Evolutionary conservation across 495 filamentous ascomycete genomes (phyloP), one percentile per base, ranked within the genome.

Genomic region (Tuber calosporum): DNA sequence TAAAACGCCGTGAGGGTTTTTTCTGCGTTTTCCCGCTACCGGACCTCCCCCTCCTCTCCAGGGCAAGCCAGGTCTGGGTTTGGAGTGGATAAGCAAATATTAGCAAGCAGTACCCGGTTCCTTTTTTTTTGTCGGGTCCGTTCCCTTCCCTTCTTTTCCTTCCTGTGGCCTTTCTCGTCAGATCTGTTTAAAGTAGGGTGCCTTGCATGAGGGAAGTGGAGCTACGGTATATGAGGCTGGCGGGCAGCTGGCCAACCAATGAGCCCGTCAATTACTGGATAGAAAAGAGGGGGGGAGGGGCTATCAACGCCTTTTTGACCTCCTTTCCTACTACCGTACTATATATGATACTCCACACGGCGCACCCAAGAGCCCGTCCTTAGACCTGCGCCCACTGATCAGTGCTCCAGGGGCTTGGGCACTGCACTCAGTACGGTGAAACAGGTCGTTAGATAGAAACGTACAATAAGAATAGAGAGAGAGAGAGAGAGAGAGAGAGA

Each of bases 141-240:
- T 34, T 30, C 26, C 53, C 53, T 34, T 62, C 30, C 53, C 9
- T 34, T 62, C 53, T 5, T 34, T 62, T 62, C 34, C 53, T 62
- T 30, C 26, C 4, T 58, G 2, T 58, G 9, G 26, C 26, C 26
- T 15, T 62, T 62, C 9, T 62, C 53, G 13, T 34, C 26, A 62
- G 53, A 13, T 62, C 53, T 17, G 53, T 62, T 62, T 62, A 34
- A 34, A 62, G 53, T 17, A 15, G 26, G 53, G 53, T 62, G 26
- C 53, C 53, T 62, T 62, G 53, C 53, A 62, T 62, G 26, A 62
- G 53, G 53, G 53, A 19, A 62, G 53, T 62, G 53, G 53, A 62
- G 30, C 34, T 34, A 34, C 39, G 39, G 39, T 34, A 34, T 34
- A 34, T 34, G 53, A 62, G 53, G 53, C 26, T 30, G 26, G 53